Base-by-base conservation (phyloP, 345 rosid genomes). In the Luvunga scandens region DNA sequence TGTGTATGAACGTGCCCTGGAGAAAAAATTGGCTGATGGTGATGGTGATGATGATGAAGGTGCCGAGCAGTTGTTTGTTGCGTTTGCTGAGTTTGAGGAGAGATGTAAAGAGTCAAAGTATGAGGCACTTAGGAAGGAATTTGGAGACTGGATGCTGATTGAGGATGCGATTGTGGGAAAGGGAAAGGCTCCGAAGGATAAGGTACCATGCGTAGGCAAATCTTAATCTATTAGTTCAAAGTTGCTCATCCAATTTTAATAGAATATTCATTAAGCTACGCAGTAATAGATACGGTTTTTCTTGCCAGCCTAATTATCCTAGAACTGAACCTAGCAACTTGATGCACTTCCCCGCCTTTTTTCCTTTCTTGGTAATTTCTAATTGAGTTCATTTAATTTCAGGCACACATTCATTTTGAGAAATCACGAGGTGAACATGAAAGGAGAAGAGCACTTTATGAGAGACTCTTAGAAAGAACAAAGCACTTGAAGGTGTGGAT, bases 371-470 rank as follows among this genome's bases (percentile, higher is more conserved):
- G 56, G 16, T 21, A 50, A 16, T 50, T 50, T 50, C 56, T 50
- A 50, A 4, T 50, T 16, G 18, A 50, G 28, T 28, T 18, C 25
- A 69, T 80, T 81, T 78, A 33, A 72, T 61, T 72, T 64, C 89
- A 92, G 97, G 99, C 97, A 77, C 93, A 90, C 81, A 92, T 95
- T 24, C 98, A 95, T 77, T 95, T 95, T 80, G 99, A 93, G 84
- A 92, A 90, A 56, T 84, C 97, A 16, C 94, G 91, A 86, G 91
- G 91, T 45, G 96, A 93, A 74, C 87, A 73, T 75, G 92, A 86
- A 65, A 88, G 88, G 85, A 92, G 94, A 0, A 78, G 93, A 66
- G 87, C 87, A 77, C 81, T 92, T 27, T 95, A 93, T 63, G 93
- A 89, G 85, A 87, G 95, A 74, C 88, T 93, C 24, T 78, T 93